Percentiles rank a stretch among this genome's conserved stretches.
phyloP scores from a whole-genome alignment of 768 basidiomycete species.

The Scleroderma citrinum region DNA sequence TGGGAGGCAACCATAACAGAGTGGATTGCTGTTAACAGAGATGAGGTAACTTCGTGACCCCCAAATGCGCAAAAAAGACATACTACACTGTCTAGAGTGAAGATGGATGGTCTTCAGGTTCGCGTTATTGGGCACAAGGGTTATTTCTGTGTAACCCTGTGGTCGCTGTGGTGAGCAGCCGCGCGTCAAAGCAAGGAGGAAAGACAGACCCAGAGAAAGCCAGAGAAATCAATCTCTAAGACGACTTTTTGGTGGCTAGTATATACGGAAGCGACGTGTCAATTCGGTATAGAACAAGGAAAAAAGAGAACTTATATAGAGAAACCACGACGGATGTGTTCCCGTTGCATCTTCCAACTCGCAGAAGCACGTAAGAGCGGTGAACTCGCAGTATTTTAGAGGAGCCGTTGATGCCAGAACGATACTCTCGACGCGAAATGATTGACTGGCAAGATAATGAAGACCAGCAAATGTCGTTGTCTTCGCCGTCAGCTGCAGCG shows the following conservation, averaged over 20 bases:
- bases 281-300: slow-evolving; percentile 25
- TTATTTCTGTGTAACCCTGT: slow-evolving; percentile 88
- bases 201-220: slow-evolving; percentile 69
- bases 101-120: slow-evolving; percentile 82
- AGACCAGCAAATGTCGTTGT: slow-evolving; percentile 7
- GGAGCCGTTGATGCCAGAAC: neutral
- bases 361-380: neutral
- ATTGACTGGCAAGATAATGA: slow-evolving; percentile 2
- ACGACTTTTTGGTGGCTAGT: slow-evolving; percentile 97
- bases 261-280: slow-evolving; percentile 49
- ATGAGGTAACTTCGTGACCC: slow-evolving; percentile 19
- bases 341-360: slow-evolving; percentile 57
- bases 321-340: slow-evolving; percentile 77
- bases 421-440: neutral
- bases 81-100: slow-evolving; percentile 85
- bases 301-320: slow-evolving; percentile 70
- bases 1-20: slow-evolving; percentile 67
- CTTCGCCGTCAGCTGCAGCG: slow-evolving; percentile 14
- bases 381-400: neutral
- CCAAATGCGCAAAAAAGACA: slow-evolving; percentile 25
- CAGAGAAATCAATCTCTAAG: slow-evolving; percentile 89
- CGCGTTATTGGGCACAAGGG: slow-evolving; percentile 72
- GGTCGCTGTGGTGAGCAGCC: slow-evolving; percentile 17
- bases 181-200: slow-evolving; percentile 14
- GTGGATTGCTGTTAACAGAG: slow-evolving; percentile 50